Evolutionary conservation across 2,329 filamentous ascomycete genomes (phyloP), one percentile per base, ranked within the genome.

Genomic region (Aureobasidium subglaciale): DNA sequence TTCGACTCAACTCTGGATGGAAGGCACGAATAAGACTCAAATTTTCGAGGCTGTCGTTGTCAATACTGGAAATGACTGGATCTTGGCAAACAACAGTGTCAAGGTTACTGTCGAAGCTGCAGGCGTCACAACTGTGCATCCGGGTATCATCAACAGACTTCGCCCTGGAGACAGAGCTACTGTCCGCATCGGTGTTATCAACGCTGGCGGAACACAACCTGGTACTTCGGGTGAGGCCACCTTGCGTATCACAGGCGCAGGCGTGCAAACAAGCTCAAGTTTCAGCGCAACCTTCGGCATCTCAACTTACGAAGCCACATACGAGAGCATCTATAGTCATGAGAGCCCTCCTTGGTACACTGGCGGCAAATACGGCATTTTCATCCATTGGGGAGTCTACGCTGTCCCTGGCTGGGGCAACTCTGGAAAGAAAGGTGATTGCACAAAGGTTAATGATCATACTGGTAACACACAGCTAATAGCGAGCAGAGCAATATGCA

Each of bases 361-460:
- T 54, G 70, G 75, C 38, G 76, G 71, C 20, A 83, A 84, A 56
- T 83, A 72, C 58, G 80, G 81, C 0, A 83, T 83, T 34, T 83
- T 84, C 61, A 78, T 83, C 37, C 80, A 83, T 58, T 83, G 80
- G 65, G 80, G 80, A 0, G 68, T 75, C 0, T 83, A 81, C 59
- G 66, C 77, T 0, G 79, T 82, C 0, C 76, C 80, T 0, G 79
- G 75, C 3, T 83, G 79, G 78, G 80, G 80, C 1, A 73, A 74
- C 38, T 59, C 60, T 2, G 64, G 65, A 22, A 18, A 52, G 8
- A 59, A 67, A 3, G 27, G 43, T 34, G 24, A 24, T n/a, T 13
- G 7, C 11, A n/a, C 16, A 9, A 11, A 18, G 1, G 4, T 4
- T 22, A 16, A 16, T 18, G 25, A n/a, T 22, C n/a, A 6, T 2